These are phyloP conservation scores for Ephemerocybe angulata DNA, from an alignment of 768 basidiomycete species.

Conservation along the genomic window DNA sequence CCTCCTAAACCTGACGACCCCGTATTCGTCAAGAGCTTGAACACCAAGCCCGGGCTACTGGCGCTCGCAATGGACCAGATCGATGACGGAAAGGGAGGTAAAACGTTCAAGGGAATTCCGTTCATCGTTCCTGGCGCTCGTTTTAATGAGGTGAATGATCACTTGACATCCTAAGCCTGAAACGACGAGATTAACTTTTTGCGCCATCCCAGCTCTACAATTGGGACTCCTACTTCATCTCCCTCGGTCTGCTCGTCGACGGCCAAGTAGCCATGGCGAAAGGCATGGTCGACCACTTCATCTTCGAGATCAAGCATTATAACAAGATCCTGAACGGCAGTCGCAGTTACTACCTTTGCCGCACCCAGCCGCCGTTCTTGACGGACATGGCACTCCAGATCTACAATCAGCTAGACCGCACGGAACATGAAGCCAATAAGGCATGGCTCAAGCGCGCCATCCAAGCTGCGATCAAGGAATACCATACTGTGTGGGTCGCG, in stretches of 20 bases:
- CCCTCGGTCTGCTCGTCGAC: conserved; percentile 91
- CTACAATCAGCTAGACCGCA: conserved; percentile 91
- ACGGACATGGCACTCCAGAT: conserved; percentile 99
- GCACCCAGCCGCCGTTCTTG: conserved; percentile 96
- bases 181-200: conserved; percentile 1
- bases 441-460: conserved; percentile 94
- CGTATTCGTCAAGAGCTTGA: conserved; percentile 84
- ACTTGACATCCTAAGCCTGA: not conserved
- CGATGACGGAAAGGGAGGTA: conserved; percentile 72
- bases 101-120: conserved; percentile 86
- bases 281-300: conserved; percentile 98
- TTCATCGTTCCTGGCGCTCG: conserved; percentile 96
- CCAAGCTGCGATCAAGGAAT: conserved; percentile 97
- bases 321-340: conserved; percentile 96
- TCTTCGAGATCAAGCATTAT: conserved; percentile 98
- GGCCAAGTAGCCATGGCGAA: conserved; percentile 93
- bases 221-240: conserved; percentile 95
- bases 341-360: conserved; percentile 91
- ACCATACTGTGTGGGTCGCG: conserved; percentile 96
- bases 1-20: conserved; percentile 87
- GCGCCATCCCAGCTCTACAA: conserved; percentile 67
- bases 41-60: conserved; percentile 89
- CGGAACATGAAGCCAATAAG: conserved; percentile 74
- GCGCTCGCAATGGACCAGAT: conserved; percentile 95
- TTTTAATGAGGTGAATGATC: conserved; percentile 75